Conservation (phyloP, 345 rosid species). For the Cardiospermum halicacabum region DNA sequence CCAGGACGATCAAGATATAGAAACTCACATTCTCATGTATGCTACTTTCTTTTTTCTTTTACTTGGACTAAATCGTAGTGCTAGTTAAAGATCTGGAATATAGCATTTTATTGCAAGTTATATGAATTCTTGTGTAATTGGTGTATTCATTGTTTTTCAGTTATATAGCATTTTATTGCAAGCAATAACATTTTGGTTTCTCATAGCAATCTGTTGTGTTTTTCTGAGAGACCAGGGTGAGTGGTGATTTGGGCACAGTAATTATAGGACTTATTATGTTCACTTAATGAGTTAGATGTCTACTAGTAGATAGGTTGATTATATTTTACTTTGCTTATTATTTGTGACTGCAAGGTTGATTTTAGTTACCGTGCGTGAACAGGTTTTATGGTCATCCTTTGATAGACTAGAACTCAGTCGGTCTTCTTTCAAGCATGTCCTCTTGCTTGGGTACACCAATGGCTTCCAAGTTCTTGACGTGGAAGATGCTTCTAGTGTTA, state of each 20-base stretch:
- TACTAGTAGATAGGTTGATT: constrained; percentile 1
- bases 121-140: too few species aligned
- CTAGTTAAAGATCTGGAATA: not conserved
- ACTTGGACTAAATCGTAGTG: not conserved
- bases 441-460: constrained; percentile 82
- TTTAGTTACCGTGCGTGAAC: constrained; percentile 26
- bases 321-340: not conserved
- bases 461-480: constrained; percentile 95
- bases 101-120: not conserved
- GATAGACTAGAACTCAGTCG: constrained; percentile 63
- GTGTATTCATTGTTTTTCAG: too few species aligned
- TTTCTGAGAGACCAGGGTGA: too few species aligned
- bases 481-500: constrained; percentile 70
- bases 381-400: constrained; percentile 92
- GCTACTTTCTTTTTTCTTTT: not conserved
- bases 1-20: not conserved
- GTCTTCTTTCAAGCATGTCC: constrained; percentile 58
- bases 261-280: not conserved
- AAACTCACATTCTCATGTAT: not conserved
- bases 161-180: too few species aligned
- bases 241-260: not conserved
- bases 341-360: constrained; percentile 7
- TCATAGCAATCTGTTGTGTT: too few species aligned
- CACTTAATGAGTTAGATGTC: not conserved
- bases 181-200: too few species aligned